Evolutionary conservation across 2,329 filamentous ascomycete species (phyloP).

Genomic region (Paraphoma sp.): DNA sequence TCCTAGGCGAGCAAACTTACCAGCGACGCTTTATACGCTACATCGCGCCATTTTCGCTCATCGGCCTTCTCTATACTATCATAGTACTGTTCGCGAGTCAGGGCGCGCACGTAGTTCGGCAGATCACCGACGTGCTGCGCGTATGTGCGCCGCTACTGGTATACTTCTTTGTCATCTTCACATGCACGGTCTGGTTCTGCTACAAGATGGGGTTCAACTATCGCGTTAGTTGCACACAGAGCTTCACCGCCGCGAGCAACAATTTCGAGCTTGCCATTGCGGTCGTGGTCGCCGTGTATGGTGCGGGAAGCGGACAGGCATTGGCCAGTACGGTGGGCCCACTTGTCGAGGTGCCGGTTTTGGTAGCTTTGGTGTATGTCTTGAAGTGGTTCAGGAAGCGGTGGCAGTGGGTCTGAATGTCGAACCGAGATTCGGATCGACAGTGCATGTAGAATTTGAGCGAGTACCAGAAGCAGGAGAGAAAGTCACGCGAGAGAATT

Average conservation of each 20-base stretch:
- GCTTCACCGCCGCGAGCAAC: slow-evolving; percentile 89
- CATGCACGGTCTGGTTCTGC: slow-evolving; percentile 67
- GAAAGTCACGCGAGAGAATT: neutral
- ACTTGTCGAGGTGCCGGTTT: slow-evolving; percentile 83
- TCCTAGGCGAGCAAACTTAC: slow-evolving; percentile 68
- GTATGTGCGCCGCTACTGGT: slow-evolving; percentile 82
- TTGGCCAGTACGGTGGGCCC: slow-evolving; percentile 84
- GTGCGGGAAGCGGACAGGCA: slow-evolving; percentile 78
- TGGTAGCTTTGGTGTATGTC: slow-evolving; percentile 78
- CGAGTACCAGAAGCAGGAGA: neutral
- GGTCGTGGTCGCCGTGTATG: slow-evolving; percentile 82
- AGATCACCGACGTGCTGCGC: slow-evolving; percentile 82
- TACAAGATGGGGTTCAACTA: slow-evolving; percentile 77
- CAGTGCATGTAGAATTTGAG: neutral
- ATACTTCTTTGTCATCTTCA: slow-evolving; percentile 81
- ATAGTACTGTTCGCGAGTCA: slow-evolving; percentile 85
- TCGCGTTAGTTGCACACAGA: slow-evolving; percentile 74
- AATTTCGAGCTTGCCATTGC: slow-evolving; percentile 94
- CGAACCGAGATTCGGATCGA: slow-evolving; percentile 3
- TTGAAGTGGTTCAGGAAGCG: slow-evolving; percentile 65
- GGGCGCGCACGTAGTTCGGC: slow-evolving; percentile 78
- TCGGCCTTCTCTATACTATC: slow-evolving; percentile 87
- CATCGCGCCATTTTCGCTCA: slow-evolving; percentile 75
- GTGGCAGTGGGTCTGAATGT: slow-evolving; percentile 57
- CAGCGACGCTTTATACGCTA: slow-evolving; percentile 72